These are phyloP conservation scores for Candida adriatica DNA, from an alignment of 805 yeast genomes.

Conservation along the genomic window DNA sequence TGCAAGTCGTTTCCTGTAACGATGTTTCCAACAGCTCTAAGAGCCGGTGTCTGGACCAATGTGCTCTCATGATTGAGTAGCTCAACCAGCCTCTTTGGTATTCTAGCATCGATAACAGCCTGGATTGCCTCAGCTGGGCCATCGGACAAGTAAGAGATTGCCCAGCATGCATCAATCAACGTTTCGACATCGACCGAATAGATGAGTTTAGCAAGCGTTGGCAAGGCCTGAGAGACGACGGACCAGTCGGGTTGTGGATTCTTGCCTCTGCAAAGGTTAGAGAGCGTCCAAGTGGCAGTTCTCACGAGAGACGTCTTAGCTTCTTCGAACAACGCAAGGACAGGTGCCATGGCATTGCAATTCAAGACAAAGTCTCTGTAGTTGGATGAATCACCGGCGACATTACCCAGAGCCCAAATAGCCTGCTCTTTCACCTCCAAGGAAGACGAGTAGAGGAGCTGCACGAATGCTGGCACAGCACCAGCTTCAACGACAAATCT, in stretches of 20 bases:
- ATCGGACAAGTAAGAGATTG: slow-evolving; percentile 89
- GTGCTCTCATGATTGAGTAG: slow-evolving; percentile 78
- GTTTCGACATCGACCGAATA: slow-evolving; percentile 91
- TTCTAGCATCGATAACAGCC: slow-evolving; percentile 93
- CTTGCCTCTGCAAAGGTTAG: slow-evolving; percentile 94
- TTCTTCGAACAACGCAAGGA: slow-evolving; percentile 67
- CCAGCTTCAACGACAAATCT: slow-evolving; percentile 85
- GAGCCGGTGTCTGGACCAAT: slow-evolving; percentile 91
- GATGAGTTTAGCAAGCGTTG: slow-evolving; percentile 85
- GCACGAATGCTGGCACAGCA: slow-evolving; percentile 88
- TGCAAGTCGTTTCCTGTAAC: slow-evolving; percentile 96
- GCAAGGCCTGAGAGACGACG: slow-evolving; percentile 78
- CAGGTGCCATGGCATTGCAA: slow-evolving; percentile 86
- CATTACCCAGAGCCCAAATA: slow-evolving; percentile 98
- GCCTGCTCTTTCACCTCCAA: slow-evolving; percentile 97
- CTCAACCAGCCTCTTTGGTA: slow-evolving; percentile 91
- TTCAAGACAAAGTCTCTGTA: slow-evolving; percentile 85
- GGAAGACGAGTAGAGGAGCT: slow-evolving; percentile 71
- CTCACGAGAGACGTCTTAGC: slow-evolving; percentile 86
- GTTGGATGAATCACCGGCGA: slow-evolving; percentile 92
- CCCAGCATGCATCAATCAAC: slow-evolving; percentile 97
- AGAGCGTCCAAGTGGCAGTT: slow-evolving; percentile 97
- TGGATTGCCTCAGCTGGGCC: slow-evolving; percentile 91
- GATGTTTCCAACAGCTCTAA: slow-evolving; percentile 95
- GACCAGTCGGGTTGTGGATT: slow-evolving; percentile 95